Base-by-base conservation (phyloP, 2,329 filamentous ascomycete species). In the Pseudogymnoascus sp. region DNA sequence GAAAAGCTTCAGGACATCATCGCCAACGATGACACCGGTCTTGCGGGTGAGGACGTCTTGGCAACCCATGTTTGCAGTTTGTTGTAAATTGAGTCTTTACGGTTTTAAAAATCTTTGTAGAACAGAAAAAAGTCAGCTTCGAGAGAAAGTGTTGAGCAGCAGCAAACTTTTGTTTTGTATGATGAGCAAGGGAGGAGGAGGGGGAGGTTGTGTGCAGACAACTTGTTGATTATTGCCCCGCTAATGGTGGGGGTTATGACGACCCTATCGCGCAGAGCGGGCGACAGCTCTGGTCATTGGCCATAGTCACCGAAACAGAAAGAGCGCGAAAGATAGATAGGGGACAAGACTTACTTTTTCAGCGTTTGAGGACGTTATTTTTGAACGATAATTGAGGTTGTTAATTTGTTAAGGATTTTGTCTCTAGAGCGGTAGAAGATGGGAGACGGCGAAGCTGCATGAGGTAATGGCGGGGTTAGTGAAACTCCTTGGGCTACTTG, bases 1-100 rank as follows among this genome's bases (percentile, higher is more conserved):
- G 82, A 97, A 96, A 74, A 96, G 89, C 75, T 74, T 77, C 69
- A 84, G 76, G 68, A 87, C 84, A 76, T 88, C 85, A 70, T 88
- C 85, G 71, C 86, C 86, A 70, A 83, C 80, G 76, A 88, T 88
- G 75, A 87, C 84, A 73, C 86, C 86, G 68, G 79, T 69, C 80
- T 88, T 88, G 77, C 86, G 80, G 74, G 75, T 80, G 66, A 88
- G 82, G 74, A 83, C 77, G 70, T 84, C 83, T 68, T 73, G 69
- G 66, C 65, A 75, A 77, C 79, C 78, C 79, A 80, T 80, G 38
- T 64, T 73, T 68, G 60, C 62, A 62, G 59, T 65, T 10, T 62
- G 62, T 40, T 33, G 35, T 62, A 38, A 61, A 62, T 60, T 33
- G 59, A 59, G 63, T 60, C 31, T 69, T 37, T 63, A 17, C 7